A percentile compares a stretch with the other conserved stretches of the same genome.
Evolutionary conservation across 2,329 filamentous ascomycete species (phyloP).

Genomic region (Tricladium varicosporioides): DNA sequence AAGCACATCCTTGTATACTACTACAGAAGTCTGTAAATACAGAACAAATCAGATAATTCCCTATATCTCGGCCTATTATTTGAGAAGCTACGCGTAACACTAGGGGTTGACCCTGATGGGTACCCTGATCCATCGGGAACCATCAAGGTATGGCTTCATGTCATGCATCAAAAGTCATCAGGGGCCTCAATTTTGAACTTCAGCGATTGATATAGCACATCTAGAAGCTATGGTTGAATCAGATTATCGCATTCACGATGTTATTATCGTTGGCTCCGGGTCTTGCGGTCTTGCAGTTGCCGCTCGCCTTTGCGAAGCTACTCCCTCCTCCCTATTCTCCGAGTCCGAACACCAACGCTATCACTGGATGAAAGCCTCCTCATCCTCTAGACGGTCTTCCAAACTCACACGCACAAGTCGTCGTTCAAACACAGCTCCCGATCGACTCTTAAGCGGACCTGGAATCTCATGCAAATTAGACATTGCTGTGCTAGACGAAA

Average conservation of each 20-base stretch:
- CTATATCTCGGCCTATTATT: background rate
- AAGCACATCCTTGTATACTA: background rate
- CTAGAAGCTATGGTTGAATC: constrained; percentile 2
- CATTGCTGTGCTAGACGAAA: constrained; percentile 67
- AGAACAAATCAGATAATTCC: background rate
- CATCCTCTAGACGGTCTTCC: constrained; percentile 50
- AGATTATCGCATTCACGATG: constrained; percentile 50
- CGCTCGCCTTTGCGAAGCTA: constrained; percentile 67
- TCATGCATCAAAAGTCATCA: background rate
- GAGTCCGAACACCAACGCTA: constrained; percentile 80
- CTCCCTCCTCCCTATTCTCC: constrained; percentile 76
- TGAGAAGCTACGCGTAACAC: background rate
- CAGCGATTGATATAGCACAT: background rate
- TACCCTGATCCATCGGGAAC: background rate
- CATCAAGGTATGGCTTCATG: background rate
- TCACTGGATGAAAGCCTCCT: constrained; percentile 63
- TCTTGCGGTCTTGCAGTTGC: constrained; percentile 74
- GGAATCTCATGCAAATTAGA: constrained; percentile 18
- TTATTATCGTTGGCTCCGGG: constrained; percentile 63
- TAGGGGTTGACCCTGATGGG: background rate
- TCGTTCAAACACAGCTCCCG: constrained; percentile 36
- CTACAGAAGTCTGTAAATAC: background rate
- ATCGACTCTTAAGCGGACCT: constrained; percentile 29
- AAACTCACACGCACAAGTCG: constrained; percentile 30
- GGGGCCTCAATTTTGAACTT: background rate